A percentile compares a stretch with the other conserved stretches of the same genome.
These are phyloP conservation scores for Astrothelium subdiscretum DNA, from an alignment of 495 filamentous ascomycete genomes.

Conservation along the genomic window DNA sequence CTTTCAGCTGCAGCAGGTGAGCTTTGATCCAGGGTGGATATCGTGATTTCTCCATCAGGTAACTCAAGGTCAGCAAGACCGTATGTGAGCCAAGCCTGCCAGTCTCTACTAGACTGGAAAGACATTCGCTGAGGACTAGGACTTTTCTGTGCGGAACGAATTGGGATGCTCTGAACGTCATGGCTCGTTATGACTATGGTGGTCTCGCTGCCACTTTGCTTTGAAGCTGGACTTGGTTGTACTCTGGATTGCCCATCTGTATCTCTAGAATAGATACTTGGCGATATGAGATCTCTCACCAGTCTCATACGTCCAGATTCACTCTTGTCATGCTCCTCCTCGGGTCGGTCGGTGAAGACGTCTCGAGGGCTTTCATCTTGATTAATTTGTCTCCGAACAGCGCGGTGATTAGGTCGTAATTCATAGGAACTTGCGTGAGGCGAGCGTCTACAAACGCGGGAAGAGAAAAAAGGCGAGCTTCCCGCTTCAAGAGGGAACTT, in stretches of 20 bases:
- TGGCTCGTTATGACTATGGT: neutral
- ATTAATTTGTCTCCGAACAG: neutral
- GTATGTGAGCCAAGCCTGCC: neutral
- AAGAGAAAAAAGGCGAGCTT: slow-evolving; percentile 7
- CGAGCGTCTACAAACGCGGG: neutral
- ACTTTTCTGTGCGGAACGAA: neutral
- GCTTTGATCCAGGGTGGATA: neutral
- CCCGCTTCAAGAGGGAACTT: slow-evolving; percentile 23
- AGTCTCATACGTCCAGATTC: neutral
- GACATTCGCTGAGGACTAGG: neutral
- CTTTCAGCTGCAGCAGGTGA: neutral
- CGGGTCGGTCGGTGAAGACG: slow-evolving; percentile 1
- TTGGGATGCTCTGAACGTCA: neutral
- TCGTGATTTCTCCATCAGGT: neutral
- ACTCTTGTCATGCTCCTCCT: neutral
- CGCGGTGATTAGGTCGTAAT: slow-evolving; percentile 6
- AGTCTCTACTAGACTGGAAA: neutral
- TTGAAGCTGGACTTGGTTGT: neutral
- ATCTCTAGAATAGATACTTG: slow-evolving; percentile 28
- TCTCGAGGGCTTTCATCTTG: slow-evolving; percentile 4
- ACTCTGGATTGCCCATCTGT: slow-evolving; percentile 13
- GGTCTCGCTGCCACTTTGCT: neutral
- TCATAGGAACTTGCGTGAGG: slow-evolving; percentile 17
- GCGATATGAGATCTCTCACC: slow-evolving; percentile 17
- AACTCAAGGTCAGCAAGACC: neutral